These are phyloP conservation scores for carrot (Daucus carota) DNA, from an alignment of 129 eudicot genomes.

Conservation along the genomic window DH1_v3.0 NC_030382.2:47653501-47654000, in stretches of 20 bases:
- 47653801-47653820: background rate
- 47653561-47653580: background rate
- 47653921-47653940: background rate
- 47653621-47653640: background rate
- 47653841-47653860: background rate
- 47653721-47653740: background rate
- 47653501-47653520: constrained; percentile 86
- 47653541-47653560: background rate
- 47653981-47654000: background rate
- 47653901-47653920: background rate
- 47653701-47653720: background rate
- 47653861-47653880: background rate
- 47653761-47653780: background rate
- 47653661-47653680: background rate
- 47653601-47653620: background rate
- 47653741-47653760: constrained; percentile 7
- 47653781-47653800: background rate
- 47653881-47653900: background rate
- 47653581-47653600: constrained; percentile 4
- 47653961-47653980: background rate
- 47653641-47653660: background rate
- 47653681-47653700: background rate
- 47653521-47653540: constrained; percentile 73
- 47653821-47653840: background rate
- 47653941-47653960: background rate